phyloP scores from a whole-genome alignment of 345 rosid species.

The Toxicodendron radicans region DNA sequence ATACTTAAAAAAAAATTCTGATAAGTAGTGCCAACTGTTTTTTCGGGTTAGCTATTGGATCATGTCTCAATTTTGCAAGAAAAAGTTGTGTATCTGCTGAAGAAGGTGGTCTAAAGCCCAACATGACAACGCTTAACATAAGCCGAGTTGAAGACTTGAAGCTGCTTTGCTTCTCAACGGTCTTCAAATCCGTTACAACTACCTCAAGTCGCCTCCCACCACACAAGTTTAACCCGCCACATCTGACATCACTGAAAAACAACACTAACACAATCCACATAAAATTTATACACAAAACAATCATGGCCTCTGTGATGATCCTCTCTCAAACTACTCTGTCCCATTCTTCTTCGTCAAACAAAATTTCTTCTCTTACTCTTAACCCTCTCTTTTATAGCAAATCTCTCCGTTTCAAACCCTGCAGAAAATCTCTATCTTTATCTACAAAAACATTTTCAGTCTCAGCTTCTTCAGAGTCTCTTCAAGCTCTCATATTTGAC shows the following conservation, averaged over 20 bases:
- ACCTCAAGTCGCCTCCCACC: constrained; percentile 6
- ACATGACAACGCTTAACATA: too few species aligned
- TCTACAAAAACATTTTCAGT: constrained; percentile 21
- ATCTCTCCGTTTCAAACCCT: constrained; percentile 28
- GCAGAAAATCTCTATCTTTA: constrained; percentile 2
- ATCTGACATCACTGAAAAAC: neutral
- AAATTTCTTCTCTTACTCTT: constrained; percentile 23
- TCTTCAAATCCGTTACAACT: constrained; percentile 3
- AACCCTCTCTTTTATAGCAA: constrained; percentile 20
- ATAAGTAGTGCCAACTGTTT: too few species aligned
- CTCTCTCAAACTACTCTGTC: constrained; percentile 19
- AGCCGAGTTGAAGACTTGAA: neutral
- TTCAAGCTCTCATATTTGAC: constrained; percentile 80
- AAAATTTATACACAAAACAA: neutral
- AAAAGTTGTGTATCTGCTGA: too few species aligned
- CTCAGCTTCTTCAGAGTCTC: constrained; percentile 51
- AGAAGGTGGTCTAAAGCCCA: too few species aligned
- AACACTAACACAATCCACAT: neutral
- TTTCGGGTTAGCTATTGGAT: too few species aligned
- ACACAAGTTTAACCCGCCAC: constrained; percentile 24
- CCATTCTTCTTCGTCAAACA: constrained; percentile 24
- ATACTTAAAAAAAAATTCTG: too few species aligned
- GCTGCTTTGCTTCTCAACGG: neutral
- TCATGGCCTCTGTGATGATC: constrained; percentile 20
- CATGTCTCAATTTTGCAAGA: too few species aligned